Percentiles rank a stretch among this genome's conserved stretches.
phyloP scores from a whole-genome alignment of 352 stramenopile species.

The Pythium volutum region DNA sequence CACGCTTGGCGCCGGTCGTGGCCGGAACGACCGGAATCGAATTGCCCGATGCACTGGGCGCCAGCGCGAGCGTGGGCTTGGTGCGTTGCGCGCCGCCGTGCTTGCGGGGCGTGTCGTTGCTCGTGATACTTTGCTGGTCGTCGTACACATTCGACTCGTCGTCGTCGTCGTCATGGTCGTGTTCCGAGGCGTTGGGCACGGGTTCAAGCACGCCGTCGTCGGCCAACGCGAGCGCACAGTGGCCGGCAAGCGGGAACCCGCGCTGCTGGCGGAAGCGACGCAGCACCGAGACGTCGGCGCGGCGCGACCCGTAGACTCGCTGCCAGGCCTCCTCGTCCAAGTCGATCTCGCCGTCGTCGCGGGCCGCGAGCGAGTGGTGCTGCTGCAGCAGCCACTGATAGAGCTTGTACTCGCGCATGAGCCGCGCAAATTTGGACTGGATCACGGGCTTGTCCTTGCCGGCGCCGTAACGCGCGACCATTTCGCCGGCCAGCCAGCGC shows the following conservation, averaged over 20 bases:
- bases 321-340: slow-evolving; percentile 9
- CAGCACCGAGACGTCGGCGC: slow-evolving; percentile 15
- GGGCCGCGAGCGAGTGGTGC: slow-evolving; percentile 28
- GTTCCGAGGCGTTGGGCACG: slow-evolving; percentile 7
- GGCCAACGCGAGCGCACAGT: slow-evolving; percentile 3
- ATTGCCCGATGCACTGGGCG: neutral
- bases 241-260: slow-evolving; percentile 6
- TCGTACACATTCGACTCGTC: neutral
- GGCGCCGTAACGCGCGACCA: slow-evolving; percentile 12
- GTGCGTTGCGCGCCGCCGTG: neutral
- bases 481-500: slow-evolving; percentile 29
- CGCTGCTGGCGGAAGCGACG: slow-evolving; percentile 16
- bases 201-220: slow-evolving; percentile 16
- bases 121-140: neutral
- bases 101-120: slow-evolving; percentile 1
- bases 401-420: slow-evolving; percentile 57
- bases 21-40: neutral
- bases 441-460: slow-evolving; percentile 15
- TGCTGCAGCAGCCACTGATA: slow-evolving; percentile 52
- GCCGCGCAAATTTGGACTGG: slow-evolving; percentile 30
- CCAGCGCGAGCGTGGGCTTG: slow-evolving; percentile 1
- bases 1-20: slow-evolving; percentile 4
- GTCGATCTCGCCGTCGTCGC: neutral
- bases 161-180: slow-evolving; percentile 15
- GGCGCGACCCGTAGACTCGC: slow-evolving; percentile 9